These are phyloP conservation scores for Aspergillus kassunensis DNA, from an alignment of 495 filamentous ascomycete species.

Conservation along the genomic window DNA sequence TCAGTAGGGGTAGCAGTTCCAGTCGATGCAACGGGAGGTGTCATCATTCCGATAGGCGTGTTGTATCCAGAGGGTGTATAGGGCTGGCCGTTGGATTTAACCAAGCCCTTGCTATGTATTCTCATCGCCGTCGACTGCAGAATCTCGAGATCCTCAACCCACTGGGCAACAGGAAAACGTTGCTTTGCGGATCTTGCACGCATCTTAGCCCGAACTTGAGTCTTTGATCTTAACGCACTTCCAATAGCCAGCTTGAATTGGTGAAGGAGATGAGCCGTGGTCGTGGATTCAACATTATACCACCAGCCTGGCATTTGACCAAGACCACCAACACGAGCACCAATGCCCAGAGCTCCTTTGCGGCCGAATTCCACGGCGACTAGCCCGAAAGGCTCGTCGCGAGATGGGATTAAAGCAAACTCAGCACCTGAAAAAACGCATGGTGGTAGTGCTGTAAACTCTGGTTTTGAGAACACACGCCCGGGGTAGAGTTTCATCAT, in stretches of 20 bases:
- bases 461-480: slow-evolving; percentile 71
- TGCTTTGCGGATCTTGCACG: slow-evolving; percentile 72
- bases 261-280: slow-evolving; percentile 63
- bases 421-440: slow-evolving; percentile 78
- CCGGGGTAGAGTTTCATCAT: slow-evolving; percentile 74
- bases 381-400: slow-evolving; percentile 78
- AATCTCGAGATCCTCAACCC: slow-evolving; percentile 60
- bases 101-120: slow-evolving; percentile 39
- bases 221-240: slow-evolving; percentile 60
- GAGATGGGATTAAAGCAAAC: slow-evolving; percentile 73
- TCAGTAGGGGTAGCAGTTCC: slow-evolving; percentile 43
- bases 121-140: slow-evolving; percentile 55
- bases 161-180: slow-evolving; percentile 69
- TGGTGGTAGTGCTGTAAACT: slow-evolving; percentile 70
- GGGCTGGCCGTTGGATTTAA: slow-evolving; percentile 31
- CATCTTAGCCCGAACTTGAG: slow-evolving; percentile 60
- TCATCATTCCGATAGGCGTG: slow-evolving; percentile 41
- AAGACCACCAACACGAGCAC: slow-evolving; percentile 61
- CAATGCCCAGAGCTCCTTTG: slow-evolving; percentile 73
- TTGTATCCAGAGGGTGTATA: slow-evolving; percentile 33
- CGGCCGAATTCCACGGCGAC: slow-evolving; percentile 78
- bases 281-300: slow-evolving; percentile 66
- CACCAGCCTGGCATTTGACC: slow-evolving; percentile 80
- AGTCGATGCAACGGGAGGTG: slow-evolving; percentile 29
- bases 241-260: slow-evolving; percentile 70